A percentile compares a stretch with the other conserved stretches of the same genome.
These are phyloP conservation scores for Gastrodia elata DNA, from an alignment of 106 monocot species.

Conservation along the genomic window DNA sequence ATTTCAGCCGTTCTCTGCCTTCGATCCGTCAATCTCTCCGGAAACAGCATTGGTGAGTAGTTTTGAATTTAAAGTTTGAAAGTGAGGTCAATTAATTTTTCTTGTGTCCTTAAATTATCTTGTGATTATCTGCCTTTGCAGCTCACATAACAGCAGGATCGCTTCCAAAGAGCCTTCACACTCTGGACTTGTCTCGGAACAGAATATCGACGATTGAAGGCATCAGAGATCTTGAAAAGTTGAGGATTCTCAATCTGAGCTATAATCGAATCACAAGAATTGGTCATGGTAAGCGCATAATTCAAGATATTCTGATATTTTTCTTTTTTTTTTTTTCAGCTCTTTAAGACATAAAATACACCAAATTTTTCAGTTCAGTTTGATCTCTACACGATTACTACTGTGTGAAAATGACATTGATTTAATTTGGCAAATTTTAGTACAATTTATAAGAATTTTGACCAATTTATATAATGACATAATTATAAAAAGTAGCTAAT, in stretches of 20 bases:
- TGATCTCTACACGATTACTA: no score
- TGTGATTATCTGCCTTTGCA: slow-evolving; percentile 16
- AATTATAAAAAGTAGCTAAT: no score
- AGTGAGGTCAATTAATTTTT: background rate
- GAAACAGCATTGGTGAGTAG: slow-evolving; percentile 75
- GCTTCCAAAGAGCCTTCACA: slow-evolving; percentile 67
- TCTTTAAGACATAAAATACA: no score
- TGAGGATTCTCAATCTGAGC: slow-evolving; percentile 68
- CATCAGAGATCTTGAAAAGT: slow-evolving; percentile 50
- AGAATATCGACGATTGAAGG: slow-evolving; percentile 64
- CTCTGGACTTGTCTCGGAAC: slow-evolving; percentile 69
- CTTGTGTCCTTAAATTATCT: background rate
- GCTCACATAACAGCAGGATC: slow-evolving; percentile 62
- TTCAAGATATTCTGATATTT: no score
- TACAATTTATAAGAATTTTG: no score
- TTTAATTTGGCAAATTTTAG: no score
- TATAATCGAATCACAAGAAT: slow-evolving; percentile 72
- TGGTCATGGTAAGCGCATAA: slow-evolving; percentile 45
- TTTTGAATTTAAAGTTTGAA: background rate
- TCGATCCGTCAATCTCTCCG: slow-evolving; percentile 70
- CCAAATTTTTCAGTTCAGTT: no score
- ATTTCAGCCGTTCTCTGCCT: slow-evolving; percentile 73
- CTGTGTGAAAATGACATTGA: no score
- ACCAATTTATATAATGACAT: no score
- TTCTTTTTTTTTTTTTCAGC: no score